Percentiles rank a stretch among this genome's conserved stretches.
These are phyloP conservation scores for Backusella liffmaniae DNA, from an alignment of 192 early-diverging fungal species.

Conservation along the genomic window DNA sequence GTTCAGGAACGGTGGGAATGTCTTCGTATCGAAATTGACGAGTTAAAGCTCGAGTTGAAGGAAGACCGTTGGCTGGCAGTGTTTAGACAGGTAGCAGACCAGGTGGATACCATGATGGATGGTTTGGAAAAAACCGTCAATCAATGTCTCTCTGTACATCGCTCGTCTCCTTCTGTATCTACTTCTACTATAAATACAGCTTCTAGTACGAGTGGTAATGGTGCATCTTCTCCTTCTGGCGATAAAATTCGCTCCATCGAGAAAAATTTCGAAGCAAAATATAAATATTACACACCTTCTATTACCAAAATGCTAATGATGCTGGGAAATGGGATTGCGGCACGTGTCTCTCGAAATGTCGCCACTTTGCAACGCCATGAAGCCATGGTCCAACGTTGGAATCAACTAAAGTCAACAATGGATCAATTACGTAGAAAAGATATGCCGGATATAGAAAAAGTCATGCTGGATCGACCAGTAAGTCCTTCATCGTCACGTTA, in stretches of 20 bases:
- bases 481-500: conserved; percentile 35
- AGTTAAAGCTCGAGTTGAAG: conserved; percentile 56
- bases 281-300: conserved; percentile 54
- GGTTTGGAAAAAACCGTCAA: conserved; percentile 50
- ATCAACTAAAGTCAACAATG: conserved; percentile 38
- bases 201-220: background rate
- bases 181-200: conserved; percentile 13
- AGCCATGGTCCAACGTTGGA: conserved; percentile 51
- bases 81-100: conserved; percentile 52
- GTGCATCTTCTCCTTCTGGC: conserved; percentile 18
- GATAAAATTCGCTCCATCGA: conserved; percentile 48
- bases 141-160: conserved; percentile 36
- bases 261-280: conserved; percentile 57
- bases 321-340: conserved; percentile 53
- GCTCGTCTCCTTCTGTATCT: conserved; percentile 13
- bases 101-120: conserved; percentile 59
- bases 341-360: conserved; percentile 42
- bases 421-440: conserved; percentile 33
- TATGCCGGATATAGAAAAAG: conserved; percentile 31
- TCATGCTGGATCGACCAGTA: conserved; percentile 26
- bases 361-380: conserved; percentile 45
- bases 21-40: conserved; percentile 53
- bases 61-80: conserved; percentile 57
- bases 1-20: conserved; percentile 50
- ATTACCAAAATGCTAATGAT: conserved; percentile 56